Conservation (phyloP, 2,329 filamentous ascomycete species). For the Fusarium oxysporum region DNA sequence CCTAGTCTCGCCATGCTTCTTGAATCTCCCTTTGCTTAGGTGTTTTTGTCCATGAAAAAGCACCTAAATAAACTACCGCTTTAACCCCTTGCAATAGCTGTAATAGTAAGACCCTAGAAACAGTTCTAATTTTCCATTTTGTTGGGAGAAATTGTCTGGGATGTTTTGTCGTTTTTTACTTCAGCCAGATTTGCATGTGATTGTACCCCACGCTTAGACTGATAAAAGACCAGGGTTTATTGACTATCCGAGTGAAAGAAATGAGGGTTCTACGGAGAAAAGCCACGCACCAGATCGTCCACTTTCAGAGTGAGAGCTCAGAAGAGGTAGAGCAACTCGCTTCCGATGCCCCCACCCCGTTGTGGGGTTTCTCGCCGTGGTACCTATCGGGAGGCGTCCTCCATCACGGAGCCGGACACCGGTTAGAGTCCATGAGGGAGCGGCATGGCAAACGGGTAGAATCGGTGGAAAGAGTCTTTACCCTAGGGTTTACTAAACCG, state of each 20-base stretch:
- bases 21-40: neutral
- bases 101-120: conserved; percentile 1
- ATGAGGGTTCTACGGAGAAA: conserved; percentile 17
- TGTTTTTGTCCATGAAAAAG: conserved; percentile 10
- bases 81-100: neutral
- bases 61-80: neutral
- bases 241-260: conserved; percentile 9
- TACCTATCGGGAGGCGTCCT: conserved; percentile 46
- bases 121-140: conserved; percentile 1
- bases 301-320: neutral
- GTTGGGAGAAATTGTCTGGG: conserved; percentile 17
- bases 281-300: conserved; percentile 18
- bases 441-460: conserved; percentile 36
- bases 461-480: conserved; percentile 12
- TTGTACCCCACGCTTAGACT: conserved; percentile 31
- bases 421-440: conserved; percentile 36
- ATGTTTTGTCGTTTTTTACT: neutral
- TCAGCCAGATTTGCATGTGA: conserved; percentile 34
- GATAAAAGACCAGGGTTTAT: conserved; percentile 20
- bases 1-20: neutral
- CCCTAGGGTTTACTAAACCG: neutral
- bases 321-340: conserved; percentile 21
- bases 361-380: conserved; percentile 34
- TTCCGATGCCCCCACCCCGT: conserved; percentile 42
- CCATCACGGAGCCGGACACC: conserved; percentile 38